phyloP scores from a whole-genome alignment of 176 grass and related monocot species.

The Areca catechu region DNA sequence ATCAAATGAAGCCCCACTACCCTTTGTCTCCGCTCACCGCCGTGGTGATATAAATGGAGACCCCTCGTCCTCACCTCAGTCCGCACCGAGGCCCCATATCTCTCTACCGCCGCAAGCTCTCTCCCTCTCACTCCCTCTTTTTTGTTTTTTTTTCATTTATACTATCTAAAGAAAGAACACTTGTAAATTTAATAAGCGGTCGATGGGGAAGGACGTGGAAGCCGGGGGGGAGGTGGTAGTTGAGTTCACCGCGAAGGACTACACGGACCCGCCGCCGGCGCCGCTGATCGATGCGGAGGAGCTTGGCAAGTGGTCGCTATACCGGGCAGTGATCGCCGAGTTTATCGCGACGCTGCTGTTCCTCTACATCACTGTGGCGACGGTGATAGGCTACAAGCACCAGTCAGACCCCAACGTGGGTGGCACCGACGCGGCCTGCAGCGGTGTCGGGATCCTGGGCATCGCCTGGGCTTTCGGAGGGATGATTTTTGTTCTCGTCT shows the following conservation, averaged over 20 bases:
- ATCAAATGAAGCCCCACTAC: constrained; percentile 23
- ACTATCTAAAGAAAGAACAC: not conserved
- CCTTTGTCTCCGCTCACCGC: no score
- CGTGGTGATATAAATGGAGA: no score
- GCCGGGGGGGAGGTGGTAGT: constrained; percentile 20
- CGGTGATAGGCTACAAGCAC: constrained; percentile 86
- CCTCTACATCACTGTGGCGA: constrained; percentile 78
- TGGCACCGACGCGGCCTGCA: constrained; percentile 46
- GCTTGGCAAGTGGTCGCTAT: constrained; percentile 81
- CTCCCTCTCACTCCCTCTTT: no score
- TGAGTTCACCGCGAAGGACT: constrained; percentile 64
- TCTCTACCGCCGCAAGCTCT: no score
- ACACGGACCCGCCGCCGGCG: constrained; percentile 66
- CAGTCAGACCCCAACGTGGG: constrained; percentile 39
- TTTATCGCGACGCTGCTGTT: constrained; percentile 81
- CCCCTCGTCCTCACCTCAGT: no score
- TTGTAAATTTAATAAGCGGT: constrained; percentile 10
- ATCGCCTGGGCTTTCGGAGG: constrained; percentile 98
- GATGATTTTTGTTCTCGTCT: constrained; percentile 98
- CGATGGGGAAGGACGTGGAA: constrained; percentile 82
- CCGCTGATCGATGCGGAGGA: constrained; percentile 62
- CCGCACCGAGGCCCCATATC: no score
- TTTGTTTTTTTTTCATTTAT: not conserved
- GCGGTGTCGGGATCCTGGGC: constrained; percentile 77
- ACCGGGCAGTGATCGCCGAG: constrained; percentile 82